A percentile compares a stretch with the other conserved stretches of the same genome.
phyloP scores from a whole-genome alignment of 371 early-diverging fungal species.

The Apophysomyces variabilis region DNA sequence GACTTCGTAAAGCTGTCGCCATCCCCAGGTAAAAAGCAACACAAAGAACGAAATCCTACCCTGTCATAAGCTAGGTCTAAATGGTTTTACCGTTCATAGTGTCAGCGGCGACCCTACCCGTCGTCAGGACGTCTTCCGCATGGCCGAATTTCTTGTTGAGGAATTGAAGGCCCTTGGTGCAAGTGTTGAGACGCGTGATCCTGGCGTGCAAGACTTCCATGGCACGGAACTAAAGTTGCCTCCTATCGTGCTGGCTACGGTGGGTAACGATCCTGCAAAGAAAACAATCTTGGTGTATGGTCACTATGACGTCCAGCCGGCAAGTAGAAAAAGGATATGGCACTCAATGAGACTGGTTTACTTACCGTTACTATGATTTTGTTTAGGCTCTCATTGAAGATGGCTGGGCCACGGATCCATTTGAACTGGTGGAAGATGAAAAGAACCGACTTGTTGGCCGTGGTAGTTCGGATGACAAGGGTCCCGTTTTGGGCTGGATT shows the following conservation, averaged over 20 bases:
- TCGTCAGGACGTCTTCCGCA: constrained; percentile 87
- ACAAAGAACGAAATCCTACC: not conserved
- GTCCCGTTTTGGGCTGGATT: constrained; percentile 93
- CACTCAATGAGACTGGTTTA: no score
- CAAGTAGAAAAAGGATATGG: constrained; percentile 26
- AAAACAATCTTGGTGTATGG: constrained; percentile 96
- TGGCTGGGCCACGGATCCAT: constrained; percentile 97
- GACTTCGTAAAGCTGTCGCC: constrained; percentile 90
- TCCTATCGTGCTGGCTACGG: constrained; percentile 90
- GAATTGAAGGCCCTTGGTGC: constrained; percentile 83
- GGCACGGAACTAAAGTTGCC: constrained; percentile 83
- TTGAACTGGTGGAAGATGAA: constrained; percentile 82
- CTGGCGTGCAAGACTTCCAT: constrained; percentile 86
- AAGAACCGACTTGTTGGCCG: constrained; percentile 89
- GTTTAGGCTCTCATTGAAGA: constrained; percentile 83
- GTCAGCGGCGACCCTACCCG: constrained; percentile 78
- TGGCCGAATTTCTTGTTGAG: constrained; percentile 87
- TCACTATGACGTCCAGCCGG: constrained; percentile 95
- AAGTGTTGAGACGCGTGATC: constrained; percentile 66
- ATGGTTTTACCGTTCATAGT: constrained; percentile 44
- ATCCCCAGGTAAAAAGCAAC: constrained; percentile 77
- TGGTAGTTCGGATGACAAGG: constrained; percentile 96
- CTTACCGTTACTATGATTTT: not conserved
- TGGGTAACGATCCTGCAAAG: constrained; percentile 90
- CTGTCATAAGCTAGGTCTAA: not conserved